Percentiles rank a stretch among this genome's conserved stretches.
These are phyloP conservation scores for Euryodendron excelsum DNA, from an alignment of 148 eudicot species.

Conservation along the genomic window DNA sequence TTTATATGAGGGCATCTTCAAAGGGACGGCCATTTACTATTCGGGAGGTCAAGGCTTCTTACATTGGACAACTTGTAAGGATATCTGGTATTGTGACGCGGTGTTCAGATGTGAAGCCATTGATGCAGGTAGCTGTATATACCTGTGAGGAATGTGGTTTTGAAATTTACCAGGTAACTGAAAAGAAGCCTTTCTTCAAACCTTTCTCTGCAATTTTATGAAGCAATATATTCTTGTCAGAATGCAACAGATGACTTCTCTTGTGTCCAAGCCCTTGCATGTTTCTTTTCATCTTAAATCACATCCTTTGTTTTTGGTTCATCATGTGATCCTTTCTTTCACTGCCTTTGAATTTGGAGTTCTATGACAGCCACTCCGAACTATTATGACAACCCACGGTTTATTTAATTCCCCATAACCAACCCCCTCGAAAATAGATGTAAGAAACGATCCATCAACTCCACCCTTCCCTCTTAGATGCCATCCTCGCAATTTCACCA, in stretches of 20 bases:
- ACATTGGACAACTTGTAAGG: conserved; percentile 92
- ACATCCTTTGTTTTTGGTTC: background rate
- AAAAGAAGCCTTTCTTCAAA: background rate
- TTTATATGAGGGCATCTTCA: conserved; percentile 80
- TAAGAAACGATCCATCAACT: background rate
- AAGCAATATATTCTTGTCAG: background rate
- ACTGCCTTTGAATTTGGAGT: too few species aligned
- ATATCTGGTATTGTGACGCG: conserved; percentile 96
- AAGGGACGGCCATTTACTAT: conserved; percentile 88
- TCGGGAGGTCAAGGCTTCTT: conserved; percentile 90
- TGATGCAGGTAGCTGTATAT: conserved; percentile 98
- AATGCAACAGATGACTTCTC: background rate
- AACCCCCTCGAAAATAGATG: background rate
- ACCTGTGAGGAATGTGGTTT: conserved; percentile 98
- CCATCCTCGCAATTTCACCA: background rate
- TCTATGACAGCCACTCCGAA: too few species aligned
- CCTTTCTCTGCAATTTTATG: background rate
- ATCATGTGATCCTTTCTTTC: background rate
- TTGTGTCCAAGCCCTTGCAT: background rate
- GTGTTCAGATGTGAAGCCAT: conserved; percentile 96
- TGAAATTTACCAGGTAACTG: conserved; percentile 91
- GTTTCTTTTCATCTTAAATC: background rate
- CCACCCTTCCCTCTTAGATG: background rate
- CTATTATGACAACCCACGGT: too few species aligned
- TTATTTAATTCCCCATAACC: background rate